These are phyloP conservation scores for Cicer yamashitae DNA, from an alignment of 306 rosid genomes.

Conservation along the genomic window DNA sequence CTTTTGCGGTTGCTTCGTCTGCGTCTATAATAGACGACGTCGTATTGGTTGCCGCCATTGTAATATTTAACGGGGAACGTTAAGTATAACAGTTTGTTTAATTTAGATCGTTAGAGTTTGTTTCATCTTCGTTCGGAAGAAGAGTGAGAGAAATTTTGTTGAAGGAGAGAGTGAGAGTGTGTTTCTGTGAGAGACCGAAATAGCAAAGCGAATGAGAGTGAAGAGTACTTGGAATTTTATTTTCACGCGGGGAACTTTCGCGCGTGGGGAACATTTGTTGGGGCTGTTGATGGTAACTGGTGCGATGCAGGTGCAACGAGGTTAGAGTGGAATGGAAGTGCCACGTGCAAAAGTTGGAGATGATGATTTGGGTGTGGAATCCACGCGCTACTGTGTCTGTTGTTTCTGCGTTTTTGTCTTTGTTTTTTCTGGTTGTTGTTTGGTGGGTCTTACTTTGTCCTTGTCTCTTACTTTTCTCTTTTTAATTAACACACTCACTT, in stretches of 20 bases:
- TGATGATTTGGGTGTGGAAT: conserved; percentile 60
- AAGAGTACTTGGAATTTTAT: conserved; percentile 39
- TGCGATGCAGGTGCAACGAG: conserved; percentile 31
- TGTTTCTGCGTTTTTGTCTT: conserved; percentile 16
- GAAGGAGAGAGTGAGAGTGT: conserved; percentile 33
- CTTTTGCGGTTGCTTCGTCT: conserved; percentile 73
- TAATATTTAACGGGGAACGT: neutral
- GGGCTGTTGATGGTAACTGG: conserved; percentile 29
- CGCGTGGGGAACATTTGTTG: conserved; percentile 55
- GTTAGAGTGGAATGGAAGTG: conserved; percentile 39
- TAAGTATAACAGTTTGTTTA: neutral
- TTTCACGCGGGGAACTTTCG: conserved; percentile 43
- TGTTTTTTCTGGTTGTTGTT: conserved; percentile 54
- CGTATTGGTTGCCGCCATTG: conserved; percentile 73
- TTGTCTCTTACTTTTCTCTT: conserved; percentile 46
- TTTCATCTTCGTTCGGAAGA: neutral
- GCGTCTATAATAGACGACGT: conserved; percentile 53
- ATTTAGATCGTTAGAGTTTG: neutral
- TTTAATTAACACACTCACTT: too few species aligned
- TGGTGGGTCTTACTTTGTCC: conserved; percentile 63
- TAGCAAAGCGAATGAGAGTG: conserved; percentile 50
- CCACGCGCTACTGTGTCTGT: conserved; percentile 51
- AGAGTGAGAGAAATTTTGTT: conserved; percentile 5
- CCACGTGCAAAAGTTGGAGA: conserved; percentile 54
- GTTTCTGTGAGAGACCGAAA: conserved; percentile 37